phyloP scores from a whole-genome alignment of 2,329 filamentous ascomycete genomes.

The Monilinia fructicola region DNA sequence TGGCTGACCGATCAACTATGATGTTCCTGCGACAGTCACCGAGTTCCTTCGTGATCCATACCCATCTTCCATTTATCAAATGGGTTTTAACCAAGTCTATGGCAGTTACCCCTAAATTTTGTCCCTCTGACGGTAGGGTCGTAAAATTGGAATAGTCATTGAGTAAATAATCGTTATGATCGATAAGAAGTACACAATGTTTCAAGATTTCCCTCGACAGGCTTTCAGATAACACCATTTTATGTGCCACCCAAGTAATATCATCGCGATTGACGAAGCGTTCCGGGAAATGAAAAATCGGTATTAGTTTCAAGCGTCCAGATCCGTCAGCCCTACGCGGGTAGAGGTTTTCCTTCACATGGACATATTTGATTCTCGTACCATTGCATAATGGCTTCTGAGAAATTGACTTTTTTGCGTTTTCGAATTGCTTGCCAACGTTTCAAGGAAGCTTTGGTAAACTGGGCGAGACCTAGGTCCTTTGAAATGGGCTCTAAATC shows the following conservation, averaged over 20 bases:
- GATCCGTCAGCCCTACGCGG: background rate
- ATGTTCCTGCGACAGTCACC: slow-evolving; percentile 6
- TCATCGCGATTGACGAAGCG: background rate
- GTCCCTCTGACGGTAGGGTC: background rate
- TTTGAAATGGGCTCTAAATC: background rate
- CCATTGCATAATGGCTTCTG: background rate
- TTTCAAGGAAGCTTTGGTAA: background rate
- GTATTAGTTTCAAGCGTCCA: slow-evolving; percentile 6
- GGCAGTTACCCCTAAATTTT: background rate
- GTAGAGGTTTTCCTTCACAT: slow-evolving; percentile 1
- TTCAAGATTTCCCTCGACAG: background rate
- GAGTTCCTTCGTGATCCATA: slow-evolving; percentile 14
- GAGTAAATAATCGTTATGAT: slow-evolving; percentile 15
- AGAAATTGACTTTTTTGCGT: background rate
- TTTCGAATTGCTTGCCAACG: background rate
- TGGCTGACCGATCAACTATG: slow-evolving; percentile 5
- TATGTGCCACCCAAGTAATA: background rate
- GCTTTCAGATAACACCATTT: background rate
- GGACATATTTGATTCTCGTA: background rate
- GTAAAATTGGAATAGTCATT: background rate
- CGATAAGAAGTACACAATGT: slow-evolving; percentile 2
- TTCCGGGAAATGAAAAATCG: slow-evolving; percentile 9
- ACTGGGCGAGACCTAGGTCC: background rate
- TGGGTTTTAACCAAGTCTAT: slow-evolving; percentile 9
- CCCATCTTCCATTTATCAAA: slow-evolving; percentile 17